phyloP scores from a whole-genome alignment of 2,329 filamentous ascomycete genomes.

The Phyllachora maydis region DNA sequence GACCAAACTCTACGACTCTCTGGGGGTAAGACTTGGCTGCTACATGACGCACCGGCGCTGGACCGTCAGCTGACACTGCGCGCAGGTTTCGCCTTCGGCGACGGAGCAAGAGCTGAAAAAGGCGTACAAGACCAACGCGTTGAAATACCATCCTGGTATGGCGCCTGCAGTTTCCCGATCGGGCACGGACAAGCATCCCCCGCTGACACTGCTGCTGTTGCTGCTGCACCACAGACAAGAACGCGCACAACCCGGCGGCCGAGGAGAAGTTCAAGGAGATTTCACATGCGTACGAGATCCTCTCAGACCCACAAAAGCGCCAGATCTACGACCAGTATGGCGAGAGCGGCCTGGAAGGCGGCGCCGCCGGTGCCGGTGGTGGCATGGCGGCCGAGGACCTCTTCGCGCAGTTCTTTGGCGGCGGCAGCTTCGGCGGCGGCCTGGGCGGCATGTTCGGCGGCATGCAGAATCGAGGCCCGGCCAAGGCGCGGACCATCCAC shows the following conservation, averaged over 20 bases:
- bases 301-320: constrained; percentile 84
- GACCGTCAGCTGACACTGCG: constrained; percentile 4
- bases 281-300: constrained; percentile 85
- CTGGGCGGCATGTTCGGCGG: constrained; percentile 62
- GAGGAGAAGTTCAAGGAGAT: constrained; percentile 98
- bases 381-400: constrained; percentile 94
- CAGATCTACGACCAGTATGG: constrained; percentile 92
- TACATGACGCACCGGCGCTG: not conserved
- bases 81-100: constrained; percentile 55
- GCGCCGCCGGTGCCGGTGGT: constrained; percentile 41
- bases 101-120: constrained; percentile 80
- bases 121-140: constrained; percentile 64
- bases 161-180: not conserved
- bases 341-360: constrained; percentile 86
- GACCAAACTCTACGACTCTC: constrained; percentile 44
- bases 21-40: constrained; percentile 39
- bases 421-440: constrained; percentile 48
- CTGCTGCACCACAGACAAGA: constrained; percentile 78
- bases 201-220: constrained; percentile 1
- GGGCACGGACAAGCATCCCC: not conserved
- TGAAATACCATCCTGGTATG: constrained; percentile 72
- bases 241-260: constrained; percentile 76
- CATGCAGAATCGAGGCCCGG: constrained; percentile 58
- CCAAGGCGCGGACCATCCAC: constrained; percentile 85
- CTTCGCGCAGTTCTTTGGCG: constrained; percentile 92